phyloP scores from a whole-genome alignment of 441 rosid genomes.

The Sinapis alba region DNA sequence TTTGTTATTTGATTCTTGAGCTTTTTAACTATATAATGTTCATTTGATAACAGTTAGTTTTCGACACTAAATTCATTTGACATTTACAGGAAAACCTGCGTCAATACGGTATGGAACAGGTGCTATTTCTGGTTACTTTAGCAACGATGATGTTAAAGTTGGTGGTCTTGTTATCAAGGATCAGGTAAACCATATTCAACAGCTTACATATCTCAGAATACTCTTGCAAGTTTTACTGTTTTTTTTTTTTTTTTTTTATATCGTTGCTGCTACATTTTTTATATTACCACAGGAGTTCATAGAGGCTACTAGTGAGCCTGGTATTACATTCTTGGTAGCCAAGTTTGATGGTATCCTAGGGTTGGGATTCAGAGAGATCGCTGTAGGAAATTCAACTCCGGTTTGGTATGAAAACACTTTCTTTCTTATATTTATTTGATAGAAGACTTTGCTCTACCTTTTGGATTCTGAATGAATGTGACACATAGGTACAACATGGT shows the following conservation, averaged over 20 bases:
- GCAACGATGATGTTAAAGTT: constrained; percentile 60
- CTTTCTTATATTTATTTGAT: neutral
- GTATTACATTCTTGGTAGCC: constrained; percentile 62
- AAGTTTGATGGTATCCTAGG: constrained; percentile 76
- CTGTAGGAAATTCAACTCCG: constrained; percentile 63
- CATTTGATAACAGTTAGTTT: neutral
- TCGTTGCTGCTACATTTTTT: constrained; percentile 31
- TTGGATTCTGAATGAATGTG: constrained; percentile 4
- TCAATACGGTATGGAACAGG: constrained; percentile 74
- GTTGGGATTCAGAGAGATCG: constrained; percentile 61
- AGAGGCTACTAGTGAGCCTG: constrained; percentile 67
- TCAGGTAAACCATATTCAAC: constrained; percentile 42
- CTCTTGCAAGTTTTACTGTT: neutral
- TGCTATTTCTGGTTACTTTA: constrained; percentile 64
- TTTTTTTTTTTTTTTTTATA: neutral
- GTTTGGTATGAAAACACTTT: constrained; percentile 49
- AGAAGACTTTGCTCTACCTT: neutral
- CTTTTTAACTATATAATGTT: neutral
- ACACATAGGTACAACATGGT: constrained; percentile 61
- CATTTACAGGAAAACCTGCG: constrained; percentile 55
- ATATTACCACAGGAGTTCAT: constrained; percentile 57
- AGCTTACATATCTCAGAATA: neutral
- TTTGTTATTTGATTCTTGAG: constrained; percentile 15
- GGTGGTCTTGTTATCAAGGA: constrained; percentile 57
- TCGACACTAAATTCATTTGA: neutral